Conservation (phyloP, 2,329 filamentous ascomycete species). For the Colletotrichum sp. region DNA sequence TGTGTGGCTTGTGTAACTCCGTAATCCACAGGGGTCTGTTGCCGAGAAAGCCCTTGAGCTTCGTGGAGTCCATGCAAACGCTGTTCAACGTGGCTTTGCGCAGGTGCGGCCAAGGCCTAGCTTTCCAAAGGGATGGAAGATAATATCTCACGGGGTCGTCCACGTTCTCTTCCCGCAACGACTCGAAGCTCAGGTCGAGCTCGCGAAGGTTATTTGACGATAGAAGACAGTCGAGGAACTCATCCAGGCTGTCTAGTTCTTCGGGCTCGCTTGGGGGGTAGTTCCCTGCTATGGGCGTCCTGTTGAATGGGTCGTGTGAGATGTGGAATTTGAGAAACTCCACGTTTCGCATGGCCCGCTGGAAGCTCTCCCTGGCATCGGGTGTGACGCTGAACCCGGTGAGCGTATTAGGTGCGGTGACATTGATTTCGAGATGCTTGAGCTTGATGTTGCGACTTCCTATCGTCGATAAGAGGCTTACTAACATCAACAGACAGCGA, state of each 20-base stretch:
- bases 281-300: background rate
- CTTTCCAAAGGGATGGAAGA: background rate
- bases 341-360: background rate
- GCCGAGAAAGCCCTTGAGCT: background rate
- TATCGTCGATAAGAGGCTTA: background rate
- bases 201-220: background rate
- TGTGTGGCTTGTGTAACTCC: background rate
- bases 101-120: background rate
- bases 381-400: background rate
- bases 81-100: background rate
- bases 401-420: background rate
- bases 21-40: background rate
- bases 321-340: background rate
- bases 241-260: background rate
- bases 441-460: background rate
- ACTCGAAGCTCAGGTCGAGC: background rate
- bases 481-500: background rate
- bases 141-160: background rate
- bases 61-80: background rate
- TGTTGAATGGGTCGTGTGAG: background rate
- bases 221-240: background rate
- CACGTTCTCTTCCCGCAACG: background rate
- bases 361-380: background rate
- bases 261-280: background rate
- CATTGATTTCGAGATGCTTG: background rate